These are phyloP conservation scores for Westerdykella ornata DNA, from an alignment of 2,329 filamentous ascomycete species.

Conservation along the genomic window DNA sequence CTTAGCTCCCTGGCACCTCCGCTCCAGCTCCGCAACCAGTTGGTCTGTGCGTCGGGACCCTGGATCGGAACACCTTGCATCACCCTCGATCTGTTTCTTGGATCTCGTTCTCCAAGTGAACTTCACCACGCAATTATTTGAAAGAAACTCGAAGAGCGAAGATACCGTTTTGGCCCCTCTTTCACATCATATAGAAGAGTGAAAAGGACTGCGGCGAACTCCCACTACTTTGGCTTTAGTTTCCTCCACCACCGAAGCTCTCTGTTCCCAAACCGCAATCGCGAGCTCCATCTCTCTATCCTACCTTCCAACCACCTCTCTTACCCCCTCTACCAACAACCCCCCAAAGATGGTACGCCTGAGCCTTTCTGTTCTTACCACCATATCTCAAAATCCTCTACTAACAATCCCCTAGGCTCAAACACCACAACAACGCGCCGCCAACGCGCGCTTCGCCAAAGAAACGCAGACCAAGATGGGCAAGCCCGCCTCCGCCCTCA, in stretches of 20 bases:
- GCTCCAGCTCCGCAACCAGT: neutral
- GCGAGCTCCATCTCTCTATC: neutral
- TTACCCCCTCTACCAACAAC: neutral
- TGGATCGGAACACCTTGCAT: slow-evolving; percentile 32
- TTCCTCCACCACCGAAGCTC: too few species aligned
- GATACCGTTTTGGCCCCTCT: too few species aligned
- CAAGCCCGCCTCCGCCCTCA: slow-evolving; percentile 48
- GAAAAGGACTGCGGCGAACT: too few species aligned
- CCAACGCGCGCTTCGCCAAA: slow-evolving; percentile 72
- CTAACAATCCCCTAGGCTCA: slow-evolving; percentile 53
- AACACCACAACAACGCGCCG: slow-evolving; percentile 75
- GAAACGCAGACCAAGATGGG: slow-evolving; percentile 67
- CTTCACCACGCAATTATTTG: too few species aligned
- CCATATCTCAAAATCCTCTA: neutral
- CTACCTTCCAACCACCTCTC: neutral
- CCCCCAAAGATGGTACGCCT: slow-evolving; percentile 1
- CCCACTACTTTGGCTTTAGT: too few species aligned
- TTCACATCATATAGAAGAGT: too few species aligned
- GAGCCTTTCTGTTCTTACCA: neutral
- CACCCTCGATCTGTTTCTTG: slow-evolving; percentile 5
- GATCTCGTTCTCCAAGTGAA: too few species aligned
- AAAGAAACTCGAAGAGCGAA: too few species aligned
- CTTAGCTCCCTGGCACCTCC: neutral
- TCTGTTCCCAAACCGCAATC: neutral
- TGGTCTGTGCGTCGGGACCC: slow-evolving; percentile 16